These are phyloP conservation scores for Batkoa obscura DNA, from an alignment of 371 early-diverging fungal species.

Conservation along the genomic window DNA sequence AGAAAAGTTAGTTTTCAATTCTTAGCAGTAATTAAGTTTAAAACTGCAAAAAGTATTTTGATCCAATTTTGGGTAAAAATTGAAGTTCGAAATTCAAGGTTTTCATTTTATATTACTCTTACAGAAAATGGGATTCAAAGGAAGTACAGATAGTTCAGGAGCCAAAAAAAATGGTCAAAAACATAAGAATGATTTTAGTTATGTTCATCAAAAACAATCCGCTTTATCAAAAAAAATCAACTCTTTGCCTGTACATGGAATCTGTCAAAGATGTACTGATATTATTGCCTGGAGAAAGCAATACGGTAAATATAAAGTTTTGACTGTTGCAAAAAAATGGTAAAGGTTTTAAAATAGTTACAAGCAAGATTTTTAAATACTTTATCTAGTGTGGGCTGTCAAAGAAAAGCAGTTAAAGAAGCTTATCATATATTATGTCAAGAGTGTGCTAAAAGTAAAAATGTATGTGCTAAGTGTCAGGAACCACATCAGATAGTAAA, in stretches of 20 bases:
- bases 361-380: constrained; percentile 10
- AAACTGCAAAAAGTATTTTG: not conserved
- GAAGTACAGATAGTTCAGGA: constrained; percentile 6
- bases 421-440: constrained; percentile 92
- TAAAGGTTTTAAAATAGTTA: constrained; percentile 11
- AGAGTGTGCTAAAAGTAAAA: constrained; percentile 53
- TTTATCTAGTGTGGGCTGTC: constrained; percentile 33
- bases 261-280: constrained; percentile 80
- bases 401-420: constrained; percentile 68
- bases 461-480: constrained; percentile 87
- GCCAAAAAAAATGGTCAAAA: constrained; percentile 56
- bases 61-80: no score
- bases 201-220: constrained; percentile 68
- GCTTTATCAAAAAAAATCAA: constrained; percentile 56
- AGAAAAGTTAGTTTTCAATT: no score
- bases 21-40: not conserved
- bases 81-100: no score
- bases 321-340: constrained; percentile 81
- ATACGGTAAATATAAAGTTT: constrained; percentile 90
- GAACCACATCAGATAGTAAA: constrained; percentile 40
- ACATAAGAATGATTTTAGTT: constrained; percentile 77
- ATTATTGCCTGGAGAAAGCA: constrained; percentile 81
- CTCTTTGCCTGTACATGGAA: constrained; percentile 60
- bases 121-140: constrained; percentile 4
- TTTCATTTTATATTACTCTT: no score